phyloP scores from a whole-genome alignment of 768 basidiomycete genomes.

The Russula sp. region DNA sequence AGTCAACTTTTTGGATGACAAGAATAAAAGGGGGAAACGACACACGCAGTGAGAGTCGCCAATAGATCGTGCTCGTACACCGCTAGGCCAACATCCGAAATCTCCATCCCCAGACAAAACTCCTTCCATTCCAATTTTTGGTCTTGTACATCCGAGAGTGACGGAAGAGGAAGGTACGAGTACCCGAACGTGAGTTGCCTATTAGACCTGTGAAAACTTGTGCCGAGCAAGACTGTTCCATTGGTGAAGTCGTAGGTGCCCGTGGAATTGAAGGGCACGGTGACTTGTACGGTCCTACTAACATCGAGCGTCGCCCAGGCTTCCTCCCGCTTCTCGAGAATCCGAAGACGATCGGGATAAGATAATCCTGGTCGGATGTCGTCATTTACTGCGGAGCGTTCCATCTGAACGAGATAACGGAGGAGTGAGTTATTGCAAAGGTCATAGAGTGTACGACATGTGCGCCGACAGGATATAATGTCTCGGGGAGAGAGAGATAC shows the following conservation, averaged over 20 bases:
- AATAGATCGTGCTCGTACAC: constrained; percentile 20
- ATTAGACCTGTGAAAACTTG: not conserved
- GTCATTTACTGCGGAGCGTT: constrained; percentile 9
- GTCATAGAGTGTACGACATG: constrained; percentile 6
- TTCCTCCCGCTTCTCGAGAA: constrained; percentile 13
- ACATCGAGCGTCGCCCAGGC: constrained; percentile 14
- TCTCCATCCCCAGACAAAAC: constrained; percentile 2
- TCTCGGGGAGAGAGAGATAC: constrained; percentile 2
- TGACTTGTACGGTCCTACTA: not conserved
- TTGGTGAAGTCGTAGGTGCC: constrained; percentile 22
- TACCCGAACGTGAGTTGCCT: constrained; percentile 8
- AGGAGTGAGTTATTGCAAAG: not conserved
- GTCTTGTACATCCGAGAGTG: not conserved
- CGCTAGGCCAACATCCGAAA: constrained; percentile 18
- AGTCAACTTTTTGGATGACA: not conserved
- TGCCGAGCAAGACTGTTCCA: constrained; percentile 20
- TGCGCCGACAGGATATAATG: constrained; percentile 5
- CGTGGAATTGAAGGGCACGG: constrained; percentile 15
- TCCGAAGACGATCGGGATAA: constrained; percentile 9
- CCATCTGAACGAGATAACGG: constrained; percentile 18
- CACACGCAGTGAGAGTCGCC: constrained; percentile 16
- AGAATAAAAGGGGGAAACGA: not conserved
- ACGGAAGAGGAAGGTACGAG: constrained; percentile 12
- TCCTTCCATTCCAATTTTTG: not conserved
- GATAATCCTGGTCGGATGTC: constrained; percentile 1